Base-by-base conservation (phyloP, 169 alveolate genomes). In the Cryptosporidium sp. region DNA sequence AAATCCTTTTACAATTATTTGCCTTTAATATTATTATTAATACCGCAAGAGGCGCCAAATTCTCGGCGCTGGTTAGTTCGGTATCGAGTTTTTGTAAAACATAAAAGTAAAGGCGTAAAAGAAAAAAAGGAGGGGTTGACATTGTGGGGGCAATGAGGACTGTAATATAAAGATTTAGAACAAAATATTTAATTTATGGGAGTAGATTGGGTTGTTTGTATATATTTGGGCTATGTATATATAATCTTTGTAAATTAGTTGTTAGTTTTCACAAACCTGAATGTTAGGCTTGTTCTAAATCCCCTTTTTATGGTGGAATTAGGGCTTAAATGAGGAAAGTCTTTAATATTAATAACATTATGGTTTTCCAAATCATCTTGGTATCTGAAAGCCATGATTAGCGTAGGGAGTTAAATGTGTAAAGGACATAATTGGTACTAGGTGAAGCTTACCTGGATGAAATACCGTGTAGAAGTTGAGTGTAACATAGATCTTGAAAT, bases 211-310 rank as follows among this genome's bases (percentile, higher is more conserved):
- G 5, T 55, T 55, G 37, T 55, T 55, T 23, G 3, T 7, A 55
- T 50, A 21, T 5, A 7, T 1, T n/a, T 10, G 35, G 4, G 37
- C 10, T 55, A 3, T 8, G 67, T 4, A 21, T 23, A 23, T 52
- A 55, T 55, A 23, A 8, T 55, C 4, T 16, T 2, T n/a, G 37
- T 55, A 26, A 52, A 26, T 65, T 8, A 21, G 26, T 16, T 65
- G 71, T n/a, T 6, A n/a, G 67, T 39, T 35, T 41, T 41, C n/a
- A 80, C 67, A 33, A 26, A 50, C 39, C 89, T 59, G 51, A 80
- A 80, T 4, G 89, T 80, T 21, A 80, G 68, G 62, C 89, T 80
- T 0, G 89, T 80, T 43, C 89, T 80, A 33, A 80, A 80, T 29
- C 65, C 43, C 26, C 75, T 80, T 65, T 50, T 31, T 16, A 59